phyloP scores from a whole-genome alignment of 768 basidiomycete species.

The Naganishia randhawae region DNA sequence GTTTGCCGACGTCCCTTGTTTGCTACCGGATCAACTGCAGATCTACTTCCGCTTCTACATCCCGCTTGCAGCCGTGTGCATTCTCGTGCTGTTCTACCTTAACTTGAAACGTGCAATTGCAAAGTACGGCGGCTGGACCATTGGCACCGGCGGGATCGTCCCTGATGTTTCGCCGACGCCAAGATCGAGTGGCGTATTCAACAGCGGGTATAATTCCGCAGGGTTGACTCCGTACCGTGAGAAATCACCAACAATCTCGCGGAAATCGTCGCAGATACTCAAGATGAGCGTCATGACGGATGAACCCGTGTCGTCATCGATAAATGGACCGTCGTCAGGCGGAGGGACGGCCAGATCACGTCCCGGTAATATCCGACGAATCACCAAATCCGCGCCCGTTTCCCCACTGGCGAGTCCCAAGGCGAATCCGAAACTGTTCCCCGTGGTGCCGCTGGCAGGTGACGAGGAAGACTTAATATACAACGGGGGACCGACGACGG shows the following conservation, averaged over 20 bases:
- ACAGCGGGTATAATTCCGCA: background rate
- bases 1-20: slow-evolving; percentile 64
- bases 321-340: background rate
- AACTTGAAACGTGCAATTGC: slow-evolving; percentile 21
- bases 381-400: slow-evolving; percentile 28
- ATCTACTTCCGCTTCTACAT: slow-evolving; percentile 70
- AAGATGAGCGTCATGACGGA: slow-evolving; percentile 18
- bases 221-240: slow-evolving; percentile 11
- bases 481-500: background rate
- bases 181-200: background rate
- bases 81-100: slow-evolving; percentile 50
- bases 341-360: slow-evolving; percentile 14
- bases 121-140: slow-evolving; percentile 22
- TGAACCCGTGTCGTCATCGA: background rate
- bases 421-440: background rate
- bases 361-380: slow-evolving; percentile 20
- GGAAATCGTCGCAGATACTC: slow-evolving; percentile 19
- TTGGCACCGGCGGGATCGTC: slow-evolving; percentile 1
- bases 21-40: slow-evolving; percentile 76
- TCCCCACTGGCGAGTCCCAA: slow-evolving; percentile 25
- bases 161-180: slow-evolving; percentile 7
- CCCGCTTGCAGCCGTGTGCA: slow-evolving; percentile 63
- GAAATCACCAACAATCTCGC: slow-evolving; percentile 6
- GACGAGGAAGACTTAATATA: slow-evolving; percentile 15
- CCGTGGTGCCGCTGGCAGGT: background rate